phyloP scores from a whole-genome alignment of 2,329 filamentous ascomycete species.

The Apiospora arundinis region DNA sequence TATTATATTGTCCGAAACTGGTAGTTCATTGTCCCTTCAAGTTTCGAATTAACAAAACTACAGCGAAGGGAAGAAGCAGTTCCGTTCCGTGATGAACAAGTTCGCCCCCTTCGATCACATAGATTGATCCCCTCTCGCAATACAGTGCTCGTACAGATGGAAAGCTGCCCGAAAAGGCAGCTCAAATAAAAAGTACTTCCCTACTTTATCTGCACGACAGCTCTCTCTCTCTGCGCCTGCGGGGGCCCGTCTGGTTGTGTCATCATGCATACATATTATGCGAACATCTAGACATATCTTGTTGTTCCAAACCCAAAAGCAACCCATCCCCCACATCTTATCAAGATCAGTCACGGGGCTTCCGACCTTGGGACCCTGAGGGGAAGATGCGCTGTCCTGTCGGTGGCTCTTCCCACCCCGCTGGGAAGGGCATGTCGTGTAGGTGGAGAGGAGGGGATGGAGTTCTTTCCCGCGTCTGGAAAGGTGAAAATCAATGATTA shows the following conservation, averaged over 20 bases:
- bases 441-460: background rate
- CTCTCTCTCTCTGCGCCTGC: background rate
- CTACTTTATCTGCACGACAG: background rate
- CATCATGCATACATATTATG: constrained; percentile 5
- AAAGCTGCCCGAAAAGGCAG: background rate
- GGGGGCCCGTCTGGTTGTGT: background rate
- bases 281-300: background rate
- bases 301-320: background rate
- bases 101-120: background rate
- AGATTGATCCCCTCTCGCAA: too few relatives aligned
- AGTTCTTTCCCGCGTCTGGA: constrained; percentile 3
- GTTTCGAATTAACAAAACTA: background rate
- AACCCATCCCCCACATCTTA: background rate
- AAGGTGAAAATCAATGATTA: background rate
- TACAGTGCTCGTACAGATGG: background rate
- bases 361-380: background rate
- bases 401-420: background rate
- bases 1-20: background rate
- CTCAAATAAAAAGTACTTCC: background rate
- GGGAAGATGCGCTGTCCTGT: background rate
- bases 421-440: background rate
- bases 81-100: background rate
- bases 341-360: background rate
- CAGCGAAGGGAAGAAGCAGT: background rate
- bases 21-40: background rate